Base-by-base conservation (phyloP, 1,284 basidiomycete species). In the Fistulinella cinereoalba region DNA sequence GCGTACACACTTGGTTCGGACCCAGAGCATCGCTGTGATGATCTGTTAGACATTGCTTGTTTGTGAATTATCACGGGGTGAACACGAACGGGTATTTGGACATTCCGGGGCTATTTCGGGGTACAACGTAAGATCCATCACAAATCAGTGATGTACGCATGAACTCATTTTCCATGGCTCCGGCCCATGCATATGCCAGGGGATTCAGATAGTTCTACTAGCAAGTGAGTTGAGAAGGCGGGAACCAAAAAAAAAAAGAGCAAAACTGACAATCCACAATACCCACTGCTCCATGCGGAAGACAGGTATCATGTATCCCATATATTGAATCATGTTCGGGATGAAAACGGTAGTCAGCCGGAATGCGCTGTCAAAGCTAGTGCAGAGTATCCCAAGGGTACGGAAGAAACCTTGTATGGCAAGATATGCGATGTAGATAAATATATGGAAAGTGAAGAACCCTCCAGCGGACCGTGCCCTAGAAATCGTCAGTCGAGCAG, bases 201-300 rank as follows among this genome's bases (percentile, higher is more conserved):
- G 89, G 89, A 57, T 90, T 87, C 53, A 90, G 67, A 65, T 90
- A 87, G 58, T 79, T 85, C 81, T 84, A 34, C 39, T 8, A 27
- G 13, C 43, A 41, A 11, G 11, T 61, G 37, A 61, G 50, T 34
- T 19, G 9, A 38, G 22, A 19, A 3, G 2, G 18, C 11, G 18
- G 27, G 11, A 15, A 19, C 16, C 22, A 34, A 25, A 33, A 13
- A 27, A 41, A 6, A 10, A 32, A 10, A 21, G 19, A 9, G 4
- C 0, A 19, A 42, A 37, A 36, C 61, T 3, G 56, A 83, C 82
- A 37, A 92, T 81, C 90, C 91, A 93, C 72, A 88, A 91, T 15
- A 94, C 65, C 91, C 91, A 95, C 43, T 88, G 72, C 64, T 91
- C 87, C 90, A 95, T 92, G 48, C 78, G 72, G 53, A 77, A 75